Conservation (phyloP, 2,329 filamentous ascomycete species). For the Neurospora sp. region DNA sequence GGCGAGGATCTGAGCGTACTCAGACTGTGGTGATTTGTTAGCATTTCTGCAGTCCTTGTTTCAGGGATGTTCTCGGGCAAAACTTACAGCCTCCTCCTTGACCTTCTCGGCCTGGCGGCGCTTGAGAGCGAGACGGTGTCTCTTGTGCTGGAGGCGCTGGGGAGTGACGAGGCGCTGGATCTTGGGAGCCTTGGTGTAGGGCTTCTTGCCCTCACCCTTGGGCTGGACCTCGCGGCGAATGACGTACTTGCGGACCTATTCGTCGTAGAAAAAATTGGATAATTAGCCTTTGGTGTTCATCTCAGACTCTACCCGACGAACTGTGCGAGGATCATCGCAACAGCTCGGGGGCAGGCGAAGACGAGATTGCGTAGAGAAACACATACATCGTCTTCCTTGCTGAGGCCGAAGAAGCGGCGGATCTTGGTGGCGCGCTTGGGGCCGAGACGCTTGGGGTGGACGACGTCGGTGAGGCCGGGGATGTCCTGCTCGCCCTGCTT, state of each 20-base stretch:
- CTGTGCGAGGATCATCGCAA: slow-evolving; percentile 32
- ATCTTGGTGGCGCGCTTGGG: slow-evolving; percentile 99
- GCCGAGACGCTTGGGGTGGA: slow-evolving; percentile 98
- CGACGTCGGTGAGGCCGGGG: slow-evolving; percentile 92
- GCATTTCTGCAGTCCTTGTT: slow-evolving; percentile 10
- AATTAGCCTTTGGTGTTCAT: slow-evolving; percentile 26
- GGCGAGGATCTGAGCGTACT: slow-evolving; percentile 92
- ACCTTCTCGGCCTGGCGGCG: slow-evolving; percentile 91
- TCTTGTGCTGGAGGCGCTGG: slow-evolving; percentile 99
- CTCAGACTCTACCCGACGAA: slow-evolving; percentile 50
- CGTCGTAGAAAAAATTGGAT: slow-evolving; percentile 31
- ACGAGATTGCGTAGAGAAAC: slow-evolving; percentile 46
- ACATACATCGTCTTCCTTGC: slow-evolving; percentile 99
- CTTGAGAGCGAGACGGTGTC: slow-evolving; percentile 96
- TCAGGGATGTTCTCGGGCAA: not conserved
- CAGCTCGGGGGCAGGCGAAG: slow-evolving; percentile 60
- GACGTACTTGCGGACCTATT: slow-evolving; percentile 96
- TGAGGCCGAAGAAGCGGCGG: slow-evolving; percentile 98
- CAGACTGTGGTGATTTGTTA: slow-evolving; percentile 57
- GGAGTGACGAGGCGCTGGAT: slow-evolving; percentile 99
- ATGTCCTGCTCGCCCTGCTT: slow-evolving; percentile 96
- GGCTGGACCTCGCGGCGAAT: slow-evolving; percentile 97
- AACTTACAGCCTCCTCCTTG: slow-evolving; percentile 90
- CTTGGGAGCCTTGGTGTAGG: slow-evolving; percentile 99
- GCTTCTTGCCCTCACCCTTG: slow-evolving; percentile 93